Evolutionary conservation across 2,329 filamentous ascomycete genomes (phyloP).

Genomic region (Lasiodiplodia hormozganensis): DNA sequence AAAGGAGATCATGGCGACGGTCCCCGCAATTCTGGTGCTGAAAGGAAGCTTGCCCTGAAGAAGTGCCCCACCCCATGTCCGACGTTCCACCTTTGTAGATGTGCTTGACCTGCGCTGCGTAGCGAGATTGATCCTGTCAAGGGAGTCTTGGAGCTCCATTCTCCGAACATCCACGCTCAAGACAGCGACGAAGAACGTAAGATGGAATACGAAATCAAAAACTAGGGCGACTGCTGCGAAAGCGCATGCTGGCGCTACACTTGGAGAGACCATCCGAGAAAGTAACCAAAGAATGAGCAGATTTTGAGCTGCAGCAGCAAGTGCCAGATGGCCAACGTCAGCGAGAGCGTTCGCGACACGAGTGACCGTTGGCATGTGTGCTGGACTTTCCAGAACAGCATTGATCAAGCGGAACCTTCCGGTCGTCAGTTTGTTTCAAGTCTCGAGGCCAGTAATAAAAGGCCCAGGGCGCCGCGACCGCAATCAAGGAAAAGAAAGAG

Average conservation of each 20-base stretch:
- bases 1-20: slow-evolving; percentile 74
- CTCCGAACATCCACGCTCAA: slow-evolving; percentile 80
- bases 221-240: slow-evolving; percentile 77
- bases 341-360: slow-evolving; percentile 78
- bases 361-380: slow-evolving; percentile 70
- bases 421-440: slow-evolving; percentile 15
- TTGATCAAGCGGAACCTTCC: slow-evolving; percentile 74
- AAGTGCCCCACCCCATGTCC: slow-evolving; percentile 68
- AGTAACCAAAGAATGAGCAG: slow-evolving; percentile 69
- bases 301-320: slow-evolving; percentile 73
- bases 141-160: slow-evolving; percentile 75
- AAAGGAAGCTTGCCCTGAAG: slow-evolving; percentile 69
- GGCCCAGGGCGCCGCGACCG: neutral
- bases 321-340: slow-evolving; percentile 72
- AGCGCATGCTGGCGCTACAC: slow-evolving; percentile 76
- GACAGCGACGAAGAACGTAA: slow-evolving; percentile 81
- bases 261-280: slow-evolving; percentile 71
- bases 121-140: slow-evolving; percentile 55
- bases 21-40: slow-evolving; percentile 77
- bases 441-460: neutral
- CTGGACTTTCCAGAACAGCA: slow-evolving; percentile 73
- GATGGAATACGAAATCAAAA: slow-evolving; percentile 78
- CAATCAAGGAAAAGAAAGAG: neutral
- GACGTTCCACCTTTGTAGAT: slow-evolving; percentile 54
- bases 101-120: slow-evolving; percentile 24